Base-by-base conservation (phyloP, 192 early-diverging fungal species). In the Backusella liffmaniae region DNA sequence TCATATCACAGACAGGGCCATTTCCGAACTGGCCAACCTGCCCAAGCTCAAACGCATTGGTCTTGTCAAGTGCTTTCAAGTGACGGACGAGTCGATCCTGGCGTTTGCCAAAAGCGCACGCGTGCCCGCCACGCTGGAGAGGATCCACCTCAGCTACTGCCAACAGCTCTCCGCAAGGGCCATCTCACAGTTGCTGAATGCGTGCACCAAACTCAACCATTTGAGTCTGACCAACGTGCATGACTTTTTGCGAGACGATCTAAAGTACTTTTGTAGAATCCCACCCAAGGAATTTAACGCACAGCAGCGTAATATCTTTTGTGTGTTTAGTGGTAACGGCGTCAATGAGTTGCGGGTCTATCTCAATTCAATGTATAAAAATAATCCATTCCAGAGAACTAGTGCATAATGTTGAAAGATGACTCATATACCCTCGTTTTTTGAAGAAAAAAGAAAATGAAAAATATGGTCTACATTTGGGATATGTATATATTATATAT, bases 91-190 rank as follows among this genome's bases (percentile, higher is more conserved):
- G 41, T 81, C 83, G 2, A 87, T 90, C 36, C 78, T 83, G 30
- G 84, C 86, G 7, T 78, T 90, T 66, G 73, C 84, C 21, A 83
- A 85, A 44, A 78, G 82, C 12, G 76, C 79, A 12, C 73, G 83
- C 4, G 80, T 87, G 1, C 72, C 82, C 0, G 78, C 82, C 65
- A 84, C 86, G 1, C 66, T 90, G 4, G 88, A 90, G 69, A 78
- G 88, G 9, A 87, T 90, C 0, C 88, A 90, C 73, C 77, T 90
- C 21, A 86, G 84, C 12, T 90, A 90, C 35, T 90, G 88, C 76
- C 70, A 79, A 4, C 85, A 87, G 26, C 84, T 90, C 5, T 81
- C 85, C 0, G 81, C 84, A 5, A 70, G 74, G 3, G 81, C 88
- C 16, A 83, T 90, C 32, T 72, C 76, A 13, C 77, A 84, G 23